phyloP scores from a whole-genome alignment of 306 rosid genomes.

The Carpinus fangiana region DNA sequence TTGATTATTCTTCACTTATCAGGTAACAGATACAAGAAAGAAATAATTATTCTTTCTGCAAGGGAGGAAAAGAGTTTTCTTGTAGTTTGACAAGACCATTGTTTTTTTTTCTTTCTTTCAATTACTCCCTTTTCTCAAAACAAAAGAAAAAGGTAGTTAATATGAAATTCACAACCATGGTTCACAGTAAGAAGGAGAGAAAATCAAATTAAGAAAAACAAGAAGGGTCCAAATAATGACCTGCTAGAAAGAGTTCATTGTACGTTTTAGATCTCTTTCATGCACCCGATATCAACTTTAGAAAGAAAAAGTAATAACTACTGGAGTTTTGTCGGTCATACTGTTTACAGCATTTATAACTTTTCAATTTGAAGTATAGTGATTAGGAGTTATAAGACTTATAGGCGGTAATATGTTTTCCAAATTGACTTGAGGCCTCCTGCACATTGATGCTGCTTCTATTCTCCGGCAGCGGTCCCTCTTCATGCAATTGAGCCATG shows the following conservation, averaged over 20 bases:
- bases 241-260: constrained; percentile 5
- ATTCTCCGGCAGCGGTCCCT: constrained; percentile 14
- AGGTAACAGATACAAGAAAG: not conserved
- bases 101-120: not conserved
- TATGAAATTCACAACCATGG: not conserved
- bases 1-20: not conserved
- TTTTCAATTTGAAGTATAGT: not conserved
- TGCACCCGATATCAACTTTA: not conserved
- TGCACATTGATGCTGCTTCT: not conserved
- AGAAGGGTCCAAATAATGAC: not conserved
- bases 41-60: not conserved
- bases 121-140: not conserved
- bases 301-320: not conserved
- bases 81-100: not conserved
- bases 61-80: not conserved
- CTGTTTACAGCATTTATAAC: not conserved
- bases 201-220: not conserved
- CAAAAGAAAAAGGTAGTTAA: not conserved
- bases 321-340: not conserved
- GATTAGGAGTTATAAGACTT: not conserved
- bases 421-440: not conserved
- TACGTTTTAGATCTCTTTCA: not conserved
- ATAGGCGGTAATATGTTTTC: not conserved
- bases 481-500: constrained; percentile 16
- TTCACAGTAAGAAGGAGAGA: not conserved